These are phyloP conservation scores for Corinectria fuckeliana DNA, from an alignment of 2,329 filamentous ascomycete genomes.

Conservation along the genomic window DNA sequence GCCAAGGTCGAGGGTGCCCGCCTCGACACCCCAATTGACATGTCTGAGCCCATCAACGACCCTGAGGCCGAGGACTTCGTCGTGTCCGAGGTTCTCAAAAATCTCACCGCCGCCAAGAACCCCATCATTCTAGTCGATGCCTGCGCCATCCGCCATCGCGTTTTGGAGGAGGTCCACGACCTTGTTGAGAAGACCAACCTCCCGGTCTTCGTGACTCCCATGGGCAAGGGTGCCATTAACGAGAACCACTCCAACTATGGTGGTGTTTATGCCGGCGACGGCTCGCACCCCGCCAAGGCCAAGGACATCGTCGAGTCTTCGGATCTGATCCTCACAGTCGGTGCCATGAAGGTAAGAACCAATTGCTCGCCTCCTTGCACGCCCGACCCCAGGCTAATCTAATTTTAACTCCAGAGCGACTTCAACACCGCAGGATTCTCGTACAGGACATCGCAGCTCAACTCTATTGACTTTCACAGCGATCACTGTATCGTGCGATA, in stretches of 20 bases:
- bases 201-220: slow-evolving; percentile 86
- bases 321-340: slow-evolving; percentile 75
- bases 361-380: background rate
- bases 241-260: slow-evolving; percentile 79
- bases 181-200: slow-evolving; percentile 76
- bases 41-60: slow-evolving; percentile 70
- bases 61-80: slow-evolving; percentile 78
- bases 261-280: slow-evolving; percentile 84
- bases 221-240: slow-evolving; percentile 86
- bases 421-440: slow-evolving; percentile 87
- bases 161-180: slow-evolving; percentile 73
- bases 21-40: slow-evolving; percentile 73
- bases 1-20: slow-evolving; percentile 77
- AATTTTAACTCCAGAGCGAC: slow-evolving; percentile 60
- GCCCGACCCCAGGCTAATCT: background rate
- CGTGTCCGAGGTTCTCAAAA: slow-evolving; percentile 78
- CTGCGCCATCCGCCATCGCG: slow-evolving; percentile 79
- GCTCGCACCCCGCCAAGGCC: slow-evolving; percentile 69
- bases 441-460: slow-evolving; percentile 77
- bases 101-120: slow-evolving; percentile 73
- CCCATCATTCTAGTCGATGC: slow-evolving; percentile 85
- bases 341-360: slow-evolving; percentile 59
- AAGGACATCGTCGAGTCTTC: slow-evolving; percentile 69
- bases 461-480: slow-evolving; percentile 82
- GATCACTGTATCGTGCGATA: slow-evolving; percentile 76